These are phyloP conservation scores for Alisma plantagoaquatica DNA, from an alignment of 106 monocot genomes.

Conservation along the genomic window DNA sequence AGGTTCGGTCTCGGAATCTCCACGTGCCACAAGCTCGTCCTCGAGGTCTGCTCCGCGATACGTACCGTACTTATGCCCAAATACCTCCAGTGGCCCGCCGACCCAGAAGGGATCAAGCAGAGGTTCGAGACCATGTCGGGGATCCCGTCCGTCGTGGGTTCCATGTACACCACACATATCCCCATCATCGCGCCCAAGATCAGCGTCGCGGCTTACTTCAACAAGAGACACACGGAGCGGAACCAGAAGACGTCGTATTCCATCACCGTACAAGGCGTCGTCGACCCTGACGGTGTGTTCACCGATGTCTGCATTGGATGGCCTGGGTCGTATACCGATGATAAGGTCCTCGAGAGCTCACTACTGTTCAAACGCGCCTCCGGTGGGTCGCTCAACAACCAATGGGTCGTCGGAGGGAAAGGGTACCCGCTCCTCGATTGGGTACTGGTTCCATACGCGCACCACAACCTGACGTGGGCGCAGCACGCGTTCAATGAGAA, in stretches of 20 bases:
- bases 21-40: constrained; percentile 93
- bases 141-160: constrained; percentile 60
- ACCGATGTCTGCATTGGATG: constrained; percentile 78
- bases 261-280: constrained; percentile 75
- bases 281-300: constrained; percentile 58
- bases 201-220: constrained; percentile 68
- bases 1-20: constrained; percentile 82
- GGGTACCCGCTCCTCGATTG: constrained; percentile 77
- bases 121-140: constrained; percentile 38
- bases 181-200: constrained; percentile 89
- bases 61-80: constrained; percentile 69
- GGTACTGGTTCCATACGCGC: constrained; percentile 72
- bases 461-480: constrained; percentile 82
- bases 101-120: background rate
- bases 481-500: constrained; percentile 85
- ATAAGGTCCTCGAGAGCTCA: constrained; percentile 64
- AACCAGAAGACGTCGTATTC: constrained; percentile 89
- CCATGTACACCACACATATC: constrained; percentile 91
- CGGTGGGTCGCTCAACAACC: constrained; percentile 17
- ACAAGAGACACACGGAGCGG: constrained; percentile 73
- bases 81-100: constrained; percentile 61
- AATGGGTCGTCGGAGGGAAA: constrained; percentile 56
- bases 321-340: constrained; percentile 65
- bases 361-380: constrained; percentile 34
- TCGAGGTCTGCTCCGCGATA: constrained; percentile 89